phyloP scores from a whole-genome alignment of 2,329 filamentous ascomycete species.

The Arthrobotrys sphaeroides region DNA sequence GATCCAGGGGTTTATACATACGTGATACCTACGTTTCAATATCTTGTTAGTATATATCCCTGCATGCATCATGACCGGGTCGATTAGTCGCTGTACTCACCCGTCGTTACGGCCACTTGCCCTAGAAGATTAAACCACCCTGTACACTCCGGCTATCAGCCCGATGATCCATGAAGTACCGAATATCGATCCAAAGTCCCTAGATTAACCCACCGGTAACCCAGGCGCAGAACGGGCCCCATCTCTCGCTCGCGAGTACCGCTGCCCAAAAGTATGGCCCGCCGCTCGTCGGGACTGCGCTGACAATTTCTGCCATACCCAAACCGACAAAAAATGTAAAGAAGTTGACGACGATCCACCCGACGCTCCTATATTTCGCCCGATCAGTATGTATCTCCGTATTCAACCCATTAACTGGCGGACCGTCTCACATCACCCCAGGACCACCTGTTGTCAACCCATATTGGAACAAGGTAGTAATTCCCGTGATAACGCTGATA shows the following conservation, averaged over 20 bases:
- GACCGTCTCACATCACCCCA: slow-evolving; percentile 58
- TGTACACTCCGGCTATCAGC: not conserved
- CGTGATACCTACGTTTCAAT: slow-evolving; percentile 32
- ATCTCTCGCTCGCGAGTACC: slow-evolving; percentile 66
- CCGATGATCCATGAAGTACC: slow-evolving; percentile 58
- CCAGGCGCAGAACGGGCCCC: slow-evolving; percentile 64
- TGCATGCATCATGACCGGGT: not conserved
- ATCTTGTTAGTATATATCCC: slow-evolving; percentile 7
- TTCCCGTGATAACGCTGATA: slow-evolving; percentile 70
- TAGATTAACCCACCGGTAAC: slow-evolving; percentile 60
- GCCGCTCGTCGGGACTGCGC: slow-evolving; percentile 69
- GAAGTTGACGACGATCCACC: slow-evolving; percentile 68
- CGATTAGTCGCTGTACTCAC: slow-evolving; percentile 61
- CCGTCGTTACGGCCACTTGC: slow-evolving; percentile 66
- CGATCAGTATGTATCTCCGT: slow-evolving; percentile 3
- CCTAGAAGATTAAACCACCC: slow-evolving; percentile 64
- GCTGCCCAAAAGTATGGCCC: slow-evolving; percentile 72
- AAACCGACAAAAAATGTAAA: slow-evolving; percentile 68
- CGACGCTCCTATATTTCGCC: slow-evolving; percentile 58
- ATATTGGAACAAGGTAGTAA: slow-evolving; percentile 70
- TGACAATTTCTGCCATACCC: slow-evolving; percentile 70
- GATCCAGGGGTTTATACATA: not conserved
- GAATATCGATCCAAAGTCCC: slow-evolving; percentile 45
- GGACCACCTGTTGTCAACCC: slow-evolving; percentile 68
- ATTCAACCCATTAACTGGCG: not conserved